Percentiles rank a stretch among this genome's conserved stretches.
These are phyloP conservation scores for Flaveria floridana DNA, from an alignment of 140 eudicot genomes.

Conservation along the genomic window DNA sequence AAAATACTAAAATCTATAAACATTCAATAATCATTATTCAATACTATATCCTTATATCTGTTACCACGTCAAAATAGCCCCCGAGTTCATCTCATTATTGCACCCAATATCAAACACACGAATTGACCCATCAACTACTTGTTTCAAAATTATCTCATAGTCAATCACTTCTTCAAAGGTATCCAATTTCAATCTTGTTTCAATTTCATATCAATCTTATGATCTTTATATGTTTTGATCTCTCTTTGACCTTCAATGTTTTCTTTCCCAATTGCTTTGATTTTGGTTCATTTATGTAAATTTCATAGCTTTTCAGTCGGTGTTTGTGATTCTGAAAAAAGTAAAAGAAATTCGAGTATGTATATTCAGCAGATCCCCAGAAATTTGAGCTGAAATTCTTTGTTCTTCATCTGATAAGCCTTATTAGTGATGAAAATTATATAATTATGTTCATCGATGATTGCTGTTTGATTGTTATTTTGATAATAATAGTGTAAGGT, in stretches of 20 bases:
- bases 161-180: conserved; percentile 11
- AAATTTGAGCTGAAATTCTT: not conserved
- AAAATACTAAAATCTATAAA: no score
- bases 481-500: not conserved
- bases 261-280: not conserved
- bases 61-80: no score
- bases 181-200: not conserved
- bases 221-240: not conserved
- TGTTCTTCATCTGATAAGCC: not conserved
- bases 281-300: not conserved
- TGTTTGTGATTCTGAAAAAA: not conserved
- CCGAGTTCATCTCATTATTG: no score
- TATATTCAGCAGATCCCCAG: not conserved
- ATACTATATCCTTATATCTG: no score
- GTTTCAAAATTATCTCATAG: not conserved
- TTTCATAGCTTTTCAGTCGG: not conserved
- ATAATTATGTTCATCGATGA: not conserved
- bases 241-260: not conserved
- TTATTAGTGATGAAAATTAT: not conserved
- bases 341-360: not conserved
- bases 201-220: not conserved
- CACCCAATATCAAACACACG: no score
- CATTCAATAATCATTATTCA: no score
- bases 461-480: not conserved
- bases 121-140: not conserved